Base-by-base conservation (phyloP, 495 filamentous ascomycete genomes). In the Penicillium goetzii region DNA sequence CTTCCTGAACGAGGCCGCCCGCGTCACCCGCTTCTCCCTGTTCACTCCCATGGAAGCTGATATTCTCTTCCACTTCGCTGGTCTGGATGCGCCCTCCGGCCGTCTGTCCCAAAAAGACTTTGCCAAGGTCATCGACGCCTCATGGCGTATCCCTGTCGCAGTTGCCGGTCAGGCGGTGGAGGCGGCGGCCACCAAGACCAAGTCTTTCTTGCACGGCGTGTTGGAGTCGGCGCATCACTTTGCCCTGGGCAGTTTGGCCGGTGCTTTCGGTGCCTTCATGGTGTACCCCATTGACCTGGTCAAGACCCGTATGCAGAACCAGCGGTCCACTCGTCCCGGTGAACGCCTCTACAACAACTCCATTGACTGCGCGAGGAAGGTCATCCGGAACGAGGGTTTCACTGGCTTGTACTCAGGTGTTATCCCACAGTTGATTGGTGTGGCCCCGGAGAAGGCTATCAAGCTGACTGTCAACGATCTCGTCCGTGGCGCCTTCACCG, bases 21-120 rank as follows among this genome's bases (percentile, higher is more conserved):
- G 88, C 43, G 86, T 93, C 68, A 95, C 93, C 26, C 87, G 96
- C 23, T 99, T 97, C 78, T 92, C 92, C 5, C 83, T 95, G 0
- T 97, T 97, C 77, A 97, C 95, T 0, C 95, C 95, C 1, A 97
- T 99, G 94, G 95, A 99, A 75, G 95, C 96, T 3, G 95, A 98
- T 73, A 98, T 99, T 66, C 84, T 99, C 19, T 99, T 99, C 83
- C 95, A 99, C 76, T 99, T 99, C 69, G 95, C 95, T 41, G 92
- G 92, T 47, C 81, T 99, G 49, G 92, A 97, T 71, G 89, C 92
- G 61, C 90, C 92, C 0, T 90, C 92, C 0, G 96, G 92, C 14
- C 80, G 92, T 45, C 85, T 99, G n/a, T 84, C 89, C 6, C 81
- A 96, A 23, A 80, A 78, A 28, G 94, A 98, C 71, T 99, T 99